phyloP scores from a whole-genome alignment of 345 rosid genomes.

The Camelina sativa region DNA sequence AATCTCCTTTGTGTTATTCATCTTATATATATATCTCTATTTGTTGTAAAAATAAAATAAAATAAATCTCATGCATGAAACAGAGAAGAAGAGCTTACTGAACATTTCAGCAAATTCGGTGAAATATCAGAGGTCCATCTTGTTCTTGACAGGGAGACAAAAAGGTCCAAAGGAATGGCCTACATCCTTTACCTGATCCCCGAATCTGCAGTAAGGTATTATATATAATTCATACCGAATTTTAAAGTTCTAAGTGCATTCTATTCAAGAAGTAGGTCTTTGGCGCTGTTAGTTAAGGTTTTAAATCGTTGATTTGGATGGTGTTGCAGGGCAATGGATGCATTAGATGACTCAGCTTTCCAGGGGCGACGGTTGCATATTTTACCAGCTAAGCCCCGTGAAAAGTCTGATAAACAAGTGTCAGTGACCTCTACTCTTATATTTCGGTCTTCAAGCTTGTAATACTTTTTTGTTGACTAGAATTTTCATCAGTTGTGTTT shows the following conservation, averaged over 20 bases:
- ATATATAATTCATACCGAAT: neutral
- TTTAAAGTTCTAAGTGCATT: neutral
- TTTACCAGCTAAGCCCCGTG: constrained; percentile 68
- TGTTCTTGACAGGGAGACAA: constrained; percentile 88
- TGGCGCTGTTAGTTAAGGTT: constrained; percentile 3
- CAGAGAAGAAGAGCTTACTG: constrained; percentile 91
- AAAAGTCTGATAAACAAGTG: constrained; percentile 58
- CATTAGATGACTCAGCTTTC: constrained; percentile 73
- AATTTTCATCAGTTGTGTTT: constrained; percentile 8
- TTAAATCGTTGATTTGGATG: constrained; percentile 18
- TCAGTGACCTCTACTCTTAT: constrained; percentile 39
- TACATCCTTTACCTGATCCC: constrained; percentile 64
- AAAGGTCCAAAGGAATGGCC: constrained; percentile 89
- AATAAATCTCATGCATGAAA: constrained; percentile 25
- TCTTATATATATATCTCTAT: constrained; percentile 9
- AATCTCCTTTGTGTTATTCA: neutral
- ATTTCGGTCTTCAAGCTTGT: constrained; percentile 22
- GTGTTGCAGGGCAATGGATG: constrained; percentile 74
- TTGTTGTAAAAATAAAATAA: neutral
- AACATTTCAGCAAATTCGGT: constrained; percentile 70
- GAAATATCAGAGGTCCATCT: constrained; percentile 73
- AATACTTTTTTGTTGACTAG: neutral
- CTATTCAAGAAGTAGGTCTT: constrained; percentile 6
- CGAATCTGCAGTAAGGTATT: constrained; percentile 81
- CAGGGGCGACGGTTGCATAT: constrained; percentile 94